Conservation (phyloP, 345 rosid species). For the Corymbia maculata region DNA sequence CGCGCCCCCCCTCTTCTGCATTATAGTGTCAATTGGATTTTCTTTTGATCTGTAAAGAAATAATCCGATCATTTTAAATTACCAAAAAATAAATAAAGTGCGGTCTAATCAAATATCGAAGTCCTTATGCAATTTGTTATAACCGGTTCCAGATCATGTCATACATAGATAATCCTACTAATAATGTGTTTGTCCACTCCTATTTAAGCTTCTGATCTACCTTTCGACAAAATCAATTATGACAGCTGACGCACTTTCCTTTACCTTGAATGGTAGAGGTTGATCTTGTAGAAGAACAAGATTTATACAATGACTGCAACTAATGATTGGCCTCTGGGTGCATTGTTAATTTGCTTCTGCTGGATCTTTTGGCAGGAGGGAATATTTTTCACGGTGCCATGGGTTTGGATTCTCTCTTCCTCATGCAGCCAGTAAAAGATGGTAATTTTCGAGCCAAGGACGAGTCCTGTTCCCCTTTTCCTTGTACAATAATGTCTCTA, state of each 20-base stretch:
- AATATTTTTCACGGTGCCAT: constrained; percentile 81
- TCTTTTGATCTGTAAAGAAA: neutral
- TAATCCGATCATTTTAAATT: neutral
- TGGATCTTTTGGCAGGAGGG: constrained; percentile 38
- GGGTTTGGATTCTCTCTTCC: constrained; percentile 80
- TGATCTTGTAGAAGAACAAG: neutral
- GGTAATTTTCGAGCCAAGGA: constrained; percentile 23
- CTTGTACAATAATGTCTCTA: neutral
- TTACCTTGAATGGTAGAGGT: neutral
- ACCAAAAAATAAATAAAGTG: neutral
- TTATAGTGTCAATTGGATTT: neutral
- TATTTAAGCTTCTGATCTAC: neutral
- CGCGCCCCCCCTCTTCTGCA: too few species aligned
- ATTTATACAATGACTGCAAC: neutral
- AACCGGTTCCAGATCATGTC: neutral
- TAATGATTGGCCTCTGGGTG: neutral
- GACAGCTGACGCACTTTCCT: neutral
- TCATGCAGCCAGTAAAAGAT: constrained; percentile 86
- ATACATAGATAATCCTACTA: neutral
- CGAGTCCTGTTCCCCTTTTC: neutral
- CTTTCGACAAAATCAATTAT: neutral
- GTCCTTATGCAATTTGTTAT: neutral
- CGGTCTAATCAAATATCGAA: neutral
- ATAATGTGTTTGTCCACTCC: neutral
- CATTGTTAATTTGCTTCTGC: neutral